Evolutionary conservation across 352 stramenopile species (phyloP).

Genomic region (Globisporangium irregulare): DNA sequence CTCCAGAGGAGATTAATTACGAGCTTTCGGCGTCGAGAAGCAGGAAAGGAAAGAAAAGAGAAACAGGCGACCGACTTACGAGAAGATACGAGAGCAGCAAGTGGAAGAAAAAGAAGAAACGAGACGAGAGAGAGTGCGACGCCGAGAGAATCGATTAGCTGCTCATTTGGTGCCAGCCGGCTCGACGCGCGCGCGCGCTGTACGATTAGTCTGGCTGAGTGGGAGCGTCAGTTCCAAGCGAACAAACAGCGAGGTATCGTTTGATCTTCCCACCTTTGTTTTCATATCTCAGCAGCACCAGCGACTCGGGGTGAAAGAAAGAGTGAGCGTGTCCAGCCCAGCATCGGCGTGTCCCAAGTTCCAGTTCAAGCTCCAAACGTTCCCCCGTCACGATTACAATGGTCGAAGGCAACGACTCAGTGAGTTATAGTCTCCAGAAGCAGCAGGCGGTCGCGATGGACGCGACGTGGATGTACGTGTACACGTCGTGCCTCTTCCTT

Average conservation of each 20-base stretch:
- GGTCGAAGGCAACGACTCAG: neutral
- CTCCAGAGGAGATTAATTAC: neutral
- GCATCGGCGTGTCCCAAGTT: neutral
- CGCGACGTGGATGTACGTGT: constrained; percentile 65
- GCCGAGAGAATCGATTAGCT: neutral
- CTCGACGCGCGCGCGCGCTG: no score
- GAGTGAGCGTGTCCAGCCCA: neutral
- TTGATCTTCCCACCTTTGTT: neutral
- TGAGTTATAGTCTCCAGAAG: constrained; percentile 4
- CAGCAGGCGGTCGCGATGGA: constrained; percentile 17
- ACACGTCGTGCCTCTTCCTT: constrained; percentile 47
- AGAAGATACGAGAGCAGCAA: neutral
- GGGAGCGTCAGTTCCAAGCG: neutral
- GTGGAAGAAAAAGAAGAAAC: neutral
- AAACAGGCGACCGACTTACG: neutral
- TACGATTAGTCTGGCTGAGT: neutral
- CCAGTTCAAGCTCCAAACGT: neutral
- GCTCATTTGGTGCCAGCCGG: neutral
- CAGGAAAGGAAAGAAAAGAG: neutral
- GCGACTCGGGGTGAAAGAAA: neutral
- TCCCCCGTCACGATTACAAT: neutral
- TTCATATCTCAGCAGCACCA: neutral
- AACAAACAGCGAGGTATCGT: neutral
- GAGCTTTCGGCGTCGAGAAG: neutral
- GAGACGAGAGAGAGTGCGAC: neutral